Evolutionary conservation across 2,329 filamentous ascomycete genomes (phyloP), one percentile per base, ranked within the genome.

Genomic region (Aureobasidium sp.): DNA sequence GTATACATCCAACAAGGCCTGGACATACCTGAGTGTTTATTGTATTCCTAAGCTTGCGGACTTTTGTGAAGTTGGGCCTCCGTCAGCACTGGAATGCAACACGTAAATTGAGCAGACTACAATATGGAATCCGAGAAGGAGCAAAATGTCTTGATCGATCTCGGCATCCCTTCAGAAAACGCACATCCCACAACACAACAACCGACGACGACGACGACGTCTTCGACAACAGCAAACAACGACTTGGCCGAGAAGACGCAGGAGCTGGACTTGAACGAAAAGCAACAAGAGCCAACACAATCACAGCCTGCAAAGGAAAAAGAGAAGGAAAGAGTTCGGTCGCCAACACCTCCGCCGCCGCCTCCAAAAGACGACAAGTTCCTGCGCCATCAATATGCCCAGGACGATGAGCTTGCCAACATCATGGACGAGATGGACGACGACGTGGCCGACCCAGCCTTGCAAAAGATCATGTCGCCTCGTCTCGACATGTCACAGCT

Each of bases 371-470:
- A 72, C 53, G 63, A 63, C 21, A 55, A 61, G n/a, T 62, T 61
- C 32, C 32, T 61, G 39, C 57, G 21, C 25, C 44, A 44, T 9
- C 47, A 53, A 30, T 48, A 64, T 39, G 68, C 71, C 55, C 68
- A 67, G 13, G 73, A 70, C 29, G 14, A 70, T 66, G 94, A 99
- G 76, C 97, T 99, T 63, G 90, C 97, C 75, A 96, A 84, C 71
- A 97, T 99, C 72, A 97, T 99, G 90, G 90, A 91, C 65, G 94
- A 97, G 75, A 97, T 97, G 68, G 87, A 88, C 67, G 86, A 90
- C 70, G 85, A 85, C 55, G 67, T 66, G 21, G 68, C 69, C 55
- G 58, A 45, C 16, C 88, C 86, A 2, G 87, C 82, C 5, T 85
- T 83, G 64, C 87, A 93, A 55, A 90, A 95, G 73, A 91, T 96